A percentile compares a stretch with the other conserved stretches of the same genome.
These are phyloP conservation scores for Claviceps spartinae DNA, from an alignment of 2,329 filamentous ascomycete genomes.

Conservation along the genomic window DNA sequence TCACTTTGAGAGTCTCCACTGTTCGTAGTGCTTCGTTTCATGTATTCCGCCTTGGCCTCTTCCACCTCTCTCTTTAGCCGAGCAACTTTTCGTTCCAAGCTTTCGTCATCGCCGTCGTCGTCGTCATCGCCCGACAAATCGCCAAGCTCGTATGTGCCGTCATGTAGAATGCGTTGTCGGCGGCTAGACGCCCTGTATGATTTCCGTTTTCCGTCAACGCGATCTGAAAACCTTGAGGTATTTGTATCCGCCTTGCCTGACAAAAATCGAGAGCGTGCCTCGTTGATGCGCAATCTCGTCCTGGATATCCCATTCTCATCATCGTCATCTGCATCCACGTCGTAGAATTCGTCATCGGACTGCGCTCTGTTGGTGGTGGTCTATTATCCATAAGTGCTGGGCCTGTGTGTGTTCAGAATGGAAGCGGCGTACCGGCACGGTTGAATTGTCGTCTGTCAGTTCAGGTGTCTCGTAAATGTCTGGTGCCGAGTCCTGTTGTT, in stretches of 20 bases:
- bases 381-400: slow-evolving; percentile 22
- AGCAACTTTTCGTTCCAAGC: slow-evolving; percentile 63
- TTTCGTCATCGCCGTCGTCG: slow-evolving; percentile 60
- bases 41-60: slow-evolving; percentile 52
- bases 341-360: slow-evolving; percentile 49
- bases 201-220: slow-evolving; percentile 67
- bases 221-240: slow-evolving; percentile 79
- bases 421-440: slow-evolving; percentile 51
- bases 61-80: slow-evolving; percentile 72
- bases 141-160: slow-evolving; percentile 53
- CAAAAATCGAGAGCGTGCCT: slow-evolving; percentile 69
- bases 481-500: slow-evolving; percentile 64
- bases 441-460: slow-evolving; percentile 79
- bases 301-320: slow-evolving; percentile 53
- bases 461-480: slow-evolving; percentile 97
- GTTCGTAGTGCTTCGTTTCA: slow-evolving; percentile 36
- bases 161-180: slow-evolving; percentile 46
- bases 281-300: slow-evolving; percentile 59
- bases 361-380: slow-evolving; percentile 41
- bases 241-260: slow-evolving; percentile 62
- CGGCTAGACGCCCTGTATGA: slow-evolving; percentile 68
- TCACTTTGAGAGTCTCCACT: slow-evolving; percentile 37
- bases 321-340: slow-evolving; percentile 53
- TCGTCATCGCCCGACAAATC: slow-evolving; percentile 64
- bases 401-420: not conserved